Percentiles rank a stretch among this genome's conserved stretches.
These are phyloP conservation scores for Quercus alba DNA, from an alignment of 306 rosid species.

Conservation along the genomic window DNA sequence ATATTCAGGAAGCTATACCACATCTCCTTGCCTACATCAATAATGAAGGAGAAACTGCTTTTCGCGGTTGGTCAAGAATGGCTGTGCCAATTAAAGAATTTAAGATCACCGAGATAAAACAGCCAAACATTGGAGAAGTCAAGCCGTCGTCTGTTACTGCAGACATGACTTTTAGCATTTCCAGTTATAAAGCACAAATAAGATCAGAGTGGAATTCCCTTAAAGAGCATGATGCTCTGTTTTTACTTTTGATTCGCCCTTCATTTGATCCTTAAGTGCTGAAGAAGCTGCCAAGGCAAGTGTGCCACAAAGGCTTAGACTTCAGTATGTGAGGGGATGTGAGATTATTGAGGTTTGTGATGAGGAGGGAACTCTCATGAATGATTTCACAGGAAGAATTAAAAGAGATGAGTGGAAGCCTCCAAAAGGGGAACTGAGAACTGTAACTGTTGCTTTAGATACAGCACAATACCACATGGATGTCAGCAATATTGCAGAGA, in stretches of 20 bases:
- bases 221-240: constrained; percentile 93
- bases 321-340: too few relatives aligned
- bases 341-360: too few relatives aligned
- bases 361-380: too few relatives aligned
- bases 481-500: constrained; percentile 83
- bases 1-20: constrained; percentile 93
- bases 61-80: constrained; percentile 99
- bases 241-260: constrained; percentile 82
- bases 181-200: constrained; percentile 84
- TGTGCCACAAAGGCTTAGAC: too few relatives aligned
- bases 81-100: constrained; percentile 88
- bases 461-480: constrained; percentile 99
- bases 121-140: constrained; percentile 98
- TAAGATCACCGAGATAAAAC: constrained; percentile 78
- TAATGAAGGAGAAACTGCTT: constrained; percentile 82
- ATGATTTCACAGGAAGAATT: too few relatives aligned
- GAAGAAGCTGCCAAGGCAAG: constrained; percentile 88
- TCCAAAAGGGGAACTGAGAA: constrained; percentile 95
- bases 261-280: constrained; percentile 87
- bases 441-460: constrained; percentile 93
- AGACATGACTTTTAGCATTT: constrained; percentile 74
- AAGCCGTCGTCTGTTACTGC: constrained; percentile 95
- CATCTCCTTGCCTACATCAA: constrained; percentile 92
- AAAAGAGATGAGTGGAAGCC: constrained; percentile 99
- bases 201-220: constrained; percentile 98